phyloP scores from a whole-genome alignment of 2,329 filamentous ascomycete species.

The Colletotrichum sp. region DNA sequence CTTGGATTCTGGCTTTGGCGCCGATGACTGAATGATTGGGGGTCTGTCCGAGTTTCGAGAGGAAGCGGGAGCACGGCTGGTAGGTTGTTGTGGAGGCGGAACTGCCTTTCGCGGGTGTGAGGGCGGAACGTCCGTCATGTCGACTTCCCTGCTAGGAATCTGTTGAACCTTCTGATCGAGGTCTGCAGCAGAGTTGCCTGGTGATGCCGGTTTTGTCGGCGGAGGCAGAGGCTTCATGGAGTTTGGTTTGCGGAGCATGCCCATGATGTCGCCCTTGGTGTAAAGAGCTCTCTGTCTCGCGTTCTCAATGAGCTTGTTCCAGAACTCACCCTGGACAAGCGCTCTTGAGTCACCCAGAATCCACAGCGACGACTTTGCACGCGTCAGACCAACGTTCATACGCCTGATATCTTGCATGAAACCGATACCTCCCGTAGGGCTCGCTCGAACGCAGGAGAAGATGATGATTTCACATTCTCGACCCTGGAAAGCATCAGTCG shows the following conservation, averaged over 20 bases:
- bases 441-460: conserved; percentile 96
- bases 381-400: conserved; percentile 98
- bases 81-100: background rate
- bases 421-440: conserved; percentile 91
- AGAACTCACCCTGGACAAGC: conserved; percentile 86
- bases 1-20: conserved; percentile 30
- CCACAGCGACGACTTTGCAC: conserved; percentile 96
- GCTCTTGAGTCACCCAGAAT: conserved; percentile 92
- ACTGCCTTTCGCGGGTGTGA: background rate
- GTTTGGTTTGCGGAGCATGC: conserved; percentile 50
- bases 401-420: conserved; percentile 98
- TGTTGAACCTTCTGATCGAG: background rate
- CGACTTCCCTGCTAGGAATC: conserved; percentile 7
- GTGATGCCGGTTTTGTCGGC: conserved; percentile 29
- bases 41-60: conserved; percentile 16
- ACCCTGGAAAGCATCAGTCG: conserved; percentile 96
- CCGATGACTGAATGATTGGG: conserved; percentile 45
- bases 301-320: conserved; percentile 85
- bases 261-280: conserved; percentile 67
- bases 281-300: conserved; percentile 76
- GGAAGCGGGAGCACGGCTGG: background rate
- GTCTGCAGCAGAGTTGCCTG: conserved; percentile 2
- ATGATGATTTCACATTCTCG: conserved; percentile 98
- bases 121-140: conserved; percentile 14
- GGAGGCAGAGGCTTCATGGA: conserved; percentile 21